phyloP scores from a whole-genome alignment of 108 stramenopile species.

The Chaetoceros tenuissimus region DNA sequence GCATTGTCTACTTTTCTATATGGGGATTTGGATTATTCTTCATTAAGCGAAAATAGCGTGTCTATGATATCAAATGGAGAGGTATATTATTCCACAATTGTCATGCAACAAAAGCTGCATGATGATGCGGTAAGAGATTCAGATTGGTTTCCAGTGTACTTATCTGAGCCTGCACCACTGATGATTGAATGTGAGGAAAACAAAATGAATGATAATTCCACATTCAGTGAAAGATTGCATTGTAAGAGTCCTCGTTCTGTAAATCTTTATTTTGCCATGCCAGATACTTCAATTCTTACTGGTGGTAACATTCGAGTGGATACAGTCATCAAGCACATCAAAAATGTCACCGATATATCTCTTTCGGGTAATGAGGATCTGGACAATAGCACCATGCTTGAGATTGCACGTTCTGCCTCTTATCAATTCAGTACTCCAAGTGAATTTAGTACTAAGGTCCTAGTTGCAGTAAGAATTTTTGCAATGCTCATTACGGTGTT shows the following conservation, averaged over 20 bases:
- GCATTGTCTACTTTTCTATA: conserved; percentile 39
- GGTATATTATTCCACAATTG: conserved; percentile 30
- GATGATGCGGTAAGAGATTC: conserved; percentile 4
- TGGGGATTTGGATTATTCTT: conserved; percentile 27
- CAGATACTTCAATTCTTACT: conserved; percentile 40
- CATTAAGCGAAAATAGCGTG: conserved; percentile 35
- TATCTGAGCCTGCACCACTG: conserved; percentile 28
- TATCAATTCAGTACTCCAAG: conserved; percentile 46
- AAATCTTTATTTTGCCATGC: conserved; percentile 52
- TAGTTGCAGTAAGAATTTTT: conserved; percentile 32
- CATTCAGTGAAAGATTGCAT: conserved; percentile 24
- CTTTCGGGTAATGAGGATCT: conserved; percentile 1
- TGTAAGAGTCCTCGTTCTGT: conserved; percentile 37
- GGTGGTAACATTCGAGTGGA: conserved; percentile 43
- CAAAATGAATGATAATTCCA: neutral
- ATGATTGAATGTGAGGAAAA: conserved; percentile 32
- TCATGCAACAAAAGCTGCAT: conserved; percentile 26
- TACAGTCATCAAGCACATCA: neutral
- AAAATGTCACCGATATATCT: neutral
- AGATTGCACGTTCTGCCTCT: conserved; percentile 34
- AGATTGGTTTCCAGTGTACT: conserved; percentile 40
- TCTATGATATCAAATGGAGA: conserved; percentile 42
- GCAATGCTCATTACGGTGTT: conserved; percentile 31
- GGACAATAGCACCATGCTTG: conserved; percentile 26
- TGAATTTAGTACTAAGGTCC: conserved; percentile 21